These are phyloP conservation scores for Proliferodiscus dingleyae DNA, from an alignment of 2,329 filamentous ascomycete species.

Conservation along the genomic window DNA sequence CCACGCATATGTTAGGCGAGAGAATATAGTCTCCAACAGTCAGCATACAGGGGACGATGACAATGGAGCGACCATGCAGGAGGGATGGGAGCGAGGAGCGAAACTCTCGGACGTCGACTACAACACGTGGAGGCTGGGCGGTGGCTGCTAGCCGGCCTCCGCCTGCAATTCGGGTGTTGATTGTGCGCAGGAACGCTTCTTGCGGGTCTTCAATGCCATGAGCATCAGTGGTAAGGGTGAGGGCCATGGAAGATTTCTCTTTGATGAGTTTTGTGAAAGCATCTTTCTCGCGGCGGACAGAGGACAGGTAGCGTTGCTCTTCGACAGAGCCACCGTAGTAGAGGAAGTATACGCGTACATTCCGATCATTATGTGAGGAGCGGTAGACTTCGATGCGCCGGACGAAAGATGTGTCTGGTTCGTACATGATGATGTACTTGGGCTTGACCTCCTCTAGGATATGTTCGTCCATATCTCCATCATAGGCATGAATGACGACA, in stretches of 20 bases:
- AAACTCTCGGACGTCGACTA: conserved; percentile 96
- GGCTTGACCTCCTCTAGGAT: conserved; percentile 92
- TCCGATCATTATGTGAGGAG: conserved; percentile 84
- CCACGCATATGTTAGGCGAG: conserved; percentile 84
- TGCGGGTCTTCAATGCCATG: conserved; percentile 73
- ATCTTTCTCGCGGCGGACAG: conserved; percentile 92
- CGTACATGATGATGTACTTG: conserved; percentile 97
- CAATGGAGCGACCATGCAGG: conserved; percentile 80
- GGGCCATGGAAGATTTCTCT: conserved; percentile 87
- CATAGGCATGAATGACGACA: conserved; percentile 86
- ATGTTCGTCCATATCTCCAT: conserved; percentile 93
- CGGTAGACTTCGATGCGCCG: conserved; percentile 92
- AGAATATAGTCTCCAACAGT: conserved; percentile 96
- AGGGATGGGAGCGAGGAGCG: conserved; percentile 87
- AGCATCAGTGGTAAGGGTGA: conserved; percentile 73
- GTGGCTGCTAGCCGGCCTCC: conserved; percentile 81
- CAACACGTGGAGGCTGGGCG: conserved; percentile 79
- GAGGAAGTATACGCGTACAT: conserved; percentile 91
- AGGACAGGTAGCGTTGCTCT: conserved; percentile 86
- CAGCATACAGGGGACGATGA: conserved; percentile 89
- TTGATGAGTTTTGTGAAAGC: conserved; percentile 92
- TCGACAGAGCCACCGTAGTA: conserved; percentile 95
- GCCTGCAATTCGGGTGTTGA: conserved; percentile 95
- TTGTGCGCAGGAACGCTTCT: conserved; percentile 85
- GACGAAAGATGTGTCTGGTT: conserved; percentile 92